A percentile compares a stretch with the other conserved stretches of the same genome.
These are phyloP conservation scores for Arthrobotrys conoides DNA, from an alignment of 2,329 filamentous ascomycete genomes.

Conservation along the genomic window DNA sequence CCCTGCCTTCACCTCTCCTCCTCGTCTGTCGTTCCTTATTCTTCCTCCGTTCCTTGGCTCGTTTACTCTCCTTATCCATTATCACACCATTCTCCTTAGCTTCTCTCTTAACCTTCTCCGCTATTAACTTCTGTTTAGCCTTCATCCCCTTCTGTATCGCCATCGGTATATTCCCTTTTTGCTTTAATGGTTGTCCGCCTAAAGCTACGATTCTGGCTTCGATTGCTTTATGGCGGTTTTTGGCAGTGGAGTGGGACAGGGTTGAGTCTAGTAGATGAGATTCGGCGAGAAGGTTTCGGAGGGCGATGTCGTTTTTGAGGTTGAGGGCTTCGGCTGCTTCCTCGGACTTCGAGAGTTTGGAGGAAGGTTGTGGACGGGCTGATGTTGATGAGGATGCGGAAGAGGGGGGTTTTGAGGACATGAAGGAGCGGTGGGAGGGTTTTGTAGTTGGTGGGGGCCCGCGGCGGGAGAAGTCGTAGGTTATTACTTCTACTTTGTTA, in stretches of 20 bases:
- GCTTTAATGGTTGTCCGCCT: constrained; percentile 78
- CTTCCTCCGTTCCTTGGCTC: constrained; percentile 65
- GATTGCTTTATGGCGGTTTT: constrained; percentile 82
- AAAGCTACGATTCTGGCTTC: constrained; percentile 87
- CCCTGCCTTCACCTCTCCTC: constrained; percentile 66
- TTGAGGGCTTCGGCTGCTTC: constrained; percentile 28
- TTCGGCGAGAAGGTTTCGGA: constrained; percentile 90
- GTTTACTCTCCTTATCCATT: constrained; percentile 75
- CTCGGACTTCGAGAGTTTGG: constrained; percentile 34
- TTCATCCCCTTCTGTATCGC: constrained; percentile 86
- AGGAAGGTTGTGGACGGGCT: background rate
- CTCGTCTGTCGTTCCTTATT: constrained; percentile 66
- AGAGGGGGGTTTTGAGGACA: constrained; percentile 50
- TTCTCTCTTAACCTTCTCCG: constrained; percentile 80
- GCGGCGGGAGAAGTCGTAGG: constrained; percentile 58
- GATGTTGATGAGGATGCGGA: background rate
- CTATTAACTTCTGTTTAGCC: constrained; percentile 75
- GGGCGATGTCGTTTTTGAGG: constrained; percentile 77
- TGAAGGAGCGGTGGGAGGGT: constrained; percentile 53
- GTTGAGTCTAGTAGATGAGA: constrained; percentile 83
- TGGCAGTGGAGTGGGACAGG: constrained; percentile 72
- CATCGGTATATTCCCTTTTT: constrained; percentile 81
- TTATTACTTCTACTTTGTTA: constrained; percentile 34
- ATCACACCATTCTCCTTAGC: constrained; percentile 92
- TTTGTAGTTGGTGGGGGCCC: constrained; percentile 48